phyloP scores from a whole-genome alignment of 208 protist genomes.

The Crithidia bombi region DNA sequence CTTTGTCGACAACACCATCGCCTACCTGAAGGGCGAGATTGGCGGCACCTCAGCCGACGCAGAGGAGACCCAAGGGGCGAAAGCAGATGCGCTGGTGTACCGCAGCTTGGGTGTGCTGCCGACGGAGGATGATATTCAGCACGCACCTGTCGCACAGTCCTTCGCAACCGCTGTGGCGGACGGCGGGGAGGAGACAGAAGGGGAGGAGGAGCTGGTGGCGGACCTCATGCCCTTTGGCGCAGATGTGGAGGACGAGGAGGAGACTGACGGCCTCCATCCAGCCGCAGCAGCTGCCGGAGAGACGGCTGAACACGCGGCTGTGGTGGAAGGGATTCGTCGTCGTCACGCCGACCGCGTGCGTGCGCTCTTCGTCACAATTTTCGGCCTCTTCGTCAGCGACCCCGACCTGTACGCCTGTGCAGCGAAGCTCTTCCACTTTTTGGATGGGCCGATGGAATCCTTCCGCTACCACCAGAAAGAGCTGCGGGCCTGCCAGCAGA shows the following conservation, averaged over 20 bases:
- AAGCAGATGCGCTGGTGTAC: slow-evolving; percentile 33
- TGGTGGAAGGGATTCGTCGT: slow-evolving; percentile 34
- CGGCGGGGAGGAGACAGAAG: slow-evolving; percentile 32
- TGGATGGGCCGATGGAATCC: slow-evolving; percentile 74
- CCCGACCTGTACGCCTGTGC: slow-evolving; percentile 83
- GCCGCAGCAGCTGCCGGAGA: not conserved
- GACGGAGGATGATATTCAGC: slow-evolving; percentile 39
- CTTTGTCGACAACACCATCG: slow-evolving; percentile 83
- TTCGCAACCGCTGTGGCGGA: slow-evolving; percentile 16
- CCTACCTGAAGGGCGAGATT: slow-evolving; percentile 80
- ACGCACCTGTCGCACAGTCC: slow-evolving; percentile 33
- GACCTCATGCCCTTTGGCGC: slow-evolving; percentile 43
- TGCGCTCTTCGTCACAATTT: slow-evolving; percentile 66
- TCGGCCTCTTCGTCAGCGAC: slow-evolving; percentile 81
- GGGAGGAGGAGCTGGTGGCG: slow-evolving; percentile 26
- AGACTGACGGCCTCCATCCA: not conserved
- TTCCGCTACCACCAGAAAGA: slow-evolving; percentile 81
- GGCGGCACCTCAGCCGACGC: slow-evolving; percentile 49
- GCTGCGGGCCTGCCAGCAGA: slow-evolving; percentile 81
- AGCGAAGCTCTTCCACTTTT: slow-evolving; percentile 60
- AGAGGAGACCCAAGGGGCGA: slow-evolving; percentile 15
- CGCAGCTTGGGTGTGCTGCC: slow-evolving; percentile 33
- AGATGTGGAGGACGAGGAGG: slow-evolving; percentile 31
- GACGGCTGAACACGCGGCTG: slow-evolving; percentile 19
- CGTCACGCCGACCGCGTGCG: slow-evolving; percentile 79